A percentile compares a stretch with the other conserved stretches of the same genome.
These are phyloP conservation scores for Xerocomellus amylosporus DNA, from an alignment of 768 basidiomycete species.

Conservation along the genomic window DNA sequence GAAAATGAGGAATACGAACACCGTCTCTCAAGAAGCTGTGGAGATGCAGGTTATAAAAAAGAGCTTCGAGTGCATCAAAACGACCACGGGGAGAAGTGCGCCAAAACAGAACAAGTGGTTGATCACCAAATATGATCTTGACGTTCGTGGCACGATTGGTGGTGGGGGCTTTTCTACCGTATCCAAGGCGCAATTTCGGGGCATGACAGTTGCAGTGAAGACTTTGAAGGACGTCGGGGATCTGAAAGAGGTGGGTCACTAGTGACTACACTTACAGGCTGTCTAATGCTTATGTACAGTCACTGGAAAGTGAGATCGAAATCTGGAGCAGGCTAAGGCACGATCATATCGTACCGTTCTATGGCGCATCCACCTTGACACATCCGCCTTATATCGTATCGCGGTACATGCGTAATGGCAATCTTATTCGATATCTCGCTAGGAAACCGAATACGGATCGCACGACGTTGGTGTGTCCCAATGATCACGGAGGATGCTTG, in stretches of 20 bases:
- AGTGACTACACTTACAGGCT: too few relatives aligned
- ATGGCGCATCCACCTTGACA: constrained; percentile 9
- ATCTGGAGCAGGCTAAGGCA: constrained; percentile 14
- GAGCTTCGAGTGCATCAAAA: constrained; percentile 1
- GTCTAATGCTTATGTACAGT: neutral
- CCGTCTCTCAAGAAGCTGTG: neutral
- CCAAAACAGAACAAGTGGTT: constrained; percentile 17
- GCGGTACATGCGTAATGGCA: constrained; percentile 7
- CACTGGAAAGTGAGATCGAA: constrained; percentile 4
- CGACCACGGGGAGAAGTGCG: constrained; percentile 1
- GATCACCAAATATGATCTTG: constrained; percentile 28
- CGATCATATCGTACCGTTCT: constrained; percentile 12
- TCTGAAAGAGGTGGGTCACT: neutral
- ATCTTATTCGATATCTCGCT: constrained; percentile 5
- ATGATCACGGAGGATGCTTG: too few relatives aligned
- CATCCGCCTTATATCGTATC: constrained; percentile 6
- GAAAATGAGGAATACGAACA: neutral
- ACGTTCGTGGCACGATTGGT: constrained; percentile 23
- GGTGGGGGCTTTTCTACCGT: constrained; percentile 23
- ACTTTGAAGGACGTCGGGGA: neutral
- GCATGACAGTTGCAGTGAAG: constrained; percentile 5
- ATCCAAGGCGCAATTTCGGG: neutral
- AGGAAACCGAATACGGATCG: neutral
- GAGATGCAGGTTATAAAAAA: constrained; percentile 1
- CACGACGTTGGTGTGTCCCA: neutral